Base-by-base conservation (phyloP, 305 asterid genomes). In the Andrographis paniculata region DNA sequence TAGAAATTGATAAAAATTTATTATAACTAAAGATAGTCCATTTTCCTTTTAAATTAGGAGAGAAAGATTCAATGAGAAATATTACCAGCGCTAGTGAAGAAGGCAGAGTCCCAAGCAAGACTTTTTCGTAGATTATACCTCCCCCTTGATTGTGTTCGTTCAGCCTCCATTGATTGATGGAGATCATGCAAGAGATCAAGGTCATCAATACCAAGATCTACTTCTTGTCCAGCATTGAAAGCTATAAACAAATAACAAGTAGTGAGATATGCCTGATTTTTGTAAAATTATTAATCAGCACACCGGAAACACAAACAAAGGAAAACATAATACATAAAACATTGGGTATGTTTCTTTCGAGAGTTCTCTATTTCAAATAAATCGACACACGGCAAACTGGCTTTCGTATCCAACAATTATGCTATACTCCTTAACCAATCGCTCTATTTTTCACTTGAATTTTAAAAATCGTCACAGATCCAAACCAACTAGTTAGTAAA, bases 31-130 rank as follows among this genome's bases (percentile, higher is more conserved):
- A n/a, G n/a, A n/a, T n/a, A n/a, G n/a, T n/a, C n/a, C n/a, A n/a
- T n/a, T n/a, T n/a, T n/a, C n/a, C 13, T 35, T 42, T 4, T 12
- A 42, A 18, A 14, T 9, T 52, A 28, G 24, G 39, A 23, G 36
- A 6, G 13, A 42, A 38, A 17, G 28, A 22, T 17, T 42, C 17
- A 0, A 40, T 9, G 24, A 33, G 14, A 33, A 2, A 13, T 36
- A 16, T 20, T 76, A 91, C 99, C 99, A 66, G 95, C 95, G 71
- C 70, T 77, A 7, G 91, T 91, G 65, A 84, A 87, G 84, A 91
- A 91, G 51, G 99, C 99, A 63, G 74, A 75, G 61, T 91, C 95
- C 99, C 99, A 91, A 21, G 96, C 99, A 65, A 91, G 68, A 72
- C 99, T 91, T 68, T 87, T 79, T n/a, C 96, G 94, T 74, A 81